These are phyloP conservation scores for Groenewaldozyma tartarivorans DNA, from an alignment of 805 yeast species.

Conservation along the genomic window DNA sequence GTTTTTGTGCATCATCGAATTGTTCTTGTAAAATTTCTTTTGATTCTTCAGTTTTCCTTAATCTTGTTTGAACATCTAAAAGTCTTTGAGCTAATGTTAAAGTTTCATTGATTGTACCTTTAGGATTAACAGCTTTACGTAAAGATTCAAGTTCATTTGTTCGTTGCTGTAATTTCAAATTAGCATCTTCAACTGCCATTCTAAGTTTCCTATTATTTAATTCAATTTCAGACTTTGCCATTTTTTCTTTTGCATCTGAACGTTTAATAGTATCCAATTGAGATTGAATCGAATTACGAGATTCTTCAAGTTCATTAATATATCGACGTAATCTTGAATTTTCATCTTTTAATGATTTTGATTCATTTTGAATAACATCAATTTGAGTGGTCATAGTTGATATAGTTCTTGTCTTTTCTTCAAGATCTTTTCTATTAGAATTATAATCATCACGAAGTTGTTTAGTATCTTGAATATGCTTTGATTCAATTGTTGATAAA, in stretches of 20 bases:
- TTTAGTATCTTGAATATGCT: background rate
- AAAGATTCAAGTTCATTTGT: constrained; percentile 15
- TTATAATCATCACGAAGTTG: background rate
- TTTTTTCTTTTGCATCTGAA: constrained; percentile 14
- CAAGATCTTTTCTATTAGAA: background rate
- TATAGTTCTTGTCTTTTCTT: background rate
- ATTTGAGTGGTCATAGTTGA: background rate
- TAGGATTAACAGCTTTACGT: constrained; percentile 16
- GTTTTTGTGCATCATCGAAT: constrained; percentile 17
- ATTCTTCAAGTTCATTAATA: constrained; percentile 15
- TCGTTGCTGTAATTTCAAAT: constrained; percentile 14
- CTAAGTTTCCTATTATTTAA: constrained; percentile 17
- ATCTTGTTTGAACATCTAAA: constrained; percentile 23
- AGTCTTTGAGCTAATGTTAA: constrained; percentile 22
- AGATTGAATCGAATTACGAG: constrained; percentile 14
- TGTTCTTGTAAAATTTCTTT: constrained; percentile 18
- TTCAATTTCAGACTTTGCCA: constrained; percentile 19
- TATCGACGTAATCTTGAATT: constrained; percentile 15
- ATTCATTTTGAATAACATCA: background rate
- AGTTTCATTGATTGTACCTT: constrained; percentile 26
- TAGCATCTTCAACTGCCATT: constrained; percentile 13
- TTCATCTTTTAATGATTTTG: background rate
- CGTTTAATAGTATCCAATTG: constrained; percentile 14
- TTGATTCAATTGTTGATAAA: background rate
- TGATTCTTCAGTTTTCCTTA: constrained; percentile 18